A percentile compares a stretch with the other conserved stretches of the same genome.
Conservation (phyloP, 345 rosid genomes). For the Alliaria petiolata region DNA sequence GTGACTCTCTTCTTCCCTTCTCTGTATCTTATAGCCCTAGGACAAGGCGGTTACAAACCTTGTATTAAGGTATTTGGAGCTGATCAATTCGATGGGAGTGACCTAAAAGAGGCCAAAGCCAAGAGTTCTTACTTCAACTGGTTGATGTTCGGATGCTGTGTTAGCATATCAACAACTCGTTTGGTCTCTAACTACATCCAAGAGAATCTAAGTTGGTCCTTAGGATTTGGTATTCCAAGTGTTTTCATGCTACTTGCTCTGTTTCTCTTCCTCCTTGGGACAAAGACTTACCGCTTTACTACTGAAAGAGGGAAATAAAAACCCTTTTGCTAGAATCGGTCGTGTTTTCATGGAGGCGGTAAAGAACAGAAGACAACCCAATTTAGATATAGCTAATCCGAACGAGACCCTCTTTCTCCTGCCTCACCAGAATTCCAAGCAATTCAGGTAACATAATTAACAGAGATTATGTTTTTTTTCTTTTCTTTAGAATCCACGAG, state of each 20-base stretch:
- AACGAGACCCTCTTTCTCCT: neutral
- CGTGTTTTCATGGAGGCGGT: conserved; percentile 21
- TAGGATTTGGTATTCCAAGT: conserved; percentile 48
- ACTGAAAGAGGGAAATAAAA: conserved; percentile 2
- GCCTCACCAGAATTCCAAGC: conserved; percentile 28
- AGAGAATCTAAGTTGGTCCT: conserved; percentile 67
- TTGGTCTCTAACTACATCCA: conserved; percentile 51
- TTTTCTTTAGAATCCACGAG: neutral
- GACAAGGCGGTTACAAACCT: conserved; percentile 57
- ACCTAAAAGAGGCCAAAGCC: conserved; percentile 41
- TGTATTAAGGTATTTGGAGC: conserved; percentile 80
- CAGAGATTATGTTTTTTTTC: neutral
- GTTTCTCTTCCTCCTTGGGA: conserved; percentile 24
- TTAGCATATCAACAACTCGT: conserved; percentile 37
- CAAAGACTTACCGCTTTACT: conserved; percentile 18
- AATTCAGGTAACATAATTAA: conserved; percentile 32
- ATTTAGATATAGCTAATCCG: neutral
- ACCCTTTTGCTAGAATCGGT: conserved; percentile 22
- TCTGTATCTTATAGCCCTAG: conserved; percentile 37
- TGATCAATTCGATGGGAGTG: conserved; percentile 59
- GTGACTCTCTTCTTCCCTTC: conserved; percentile 29
- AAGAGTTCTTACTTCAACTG: conserved; percentile 76
- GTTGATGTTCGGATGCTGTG: conserved; percentile 59
- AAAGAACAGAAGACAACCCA: conserved; percentile 5
- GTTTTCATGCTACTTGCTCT: conserved; percentile 23